Base-by-base conservation (phyloP, 2,329 filamentous ascomycete species). In the Penicillium sp. region DNA sequence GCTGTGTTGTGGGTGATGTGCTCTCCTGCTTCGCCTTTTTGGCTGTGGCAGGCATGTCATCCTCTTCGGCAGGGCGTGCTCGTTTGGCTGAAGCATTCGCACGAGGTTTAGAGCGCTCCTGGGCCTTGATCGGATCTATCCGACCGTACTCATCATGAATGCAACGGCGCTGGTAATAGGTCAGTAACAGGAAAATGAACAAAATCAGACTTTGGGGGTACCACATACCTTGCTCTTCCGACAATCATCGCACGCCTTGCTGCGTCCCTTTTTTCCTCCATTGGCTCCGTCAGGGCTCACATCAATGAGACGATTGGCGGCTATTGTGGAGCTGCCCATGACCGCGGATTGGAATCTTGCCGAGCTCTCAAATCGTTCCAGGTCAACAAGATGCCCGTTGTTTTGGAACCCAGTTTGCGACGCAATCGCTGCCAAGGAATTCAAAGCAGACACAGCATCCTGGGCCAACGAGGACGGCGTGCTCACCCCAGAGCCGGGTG, bases 101-200 rank as follows among this genome's bases (percentile, higher is more conserved):
- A 58, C 84, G 78, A 38, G 84, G 83, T 38, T 85, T 81, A 2
- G 84, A 82, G 25, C 80, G 77, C 65, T 87, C 84, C 48, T 82
- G 81, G 2, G 83, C 82, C 66, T 87, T 87, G 63, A 85, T 71
- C 2, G 84, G 84, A 68, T 88, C 85, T 26, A 87, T 79, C 53
- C 84, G 81, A 47, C 85, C 85, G 61, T 82, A 80, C 61, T 86
- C 84, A 63, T 87, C 84, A 65, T 88, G 85, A 46, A 87, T 84
- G 65, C 85, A 88, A 65, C 85, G 83, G 56, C 85, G 83, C 84
- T 87, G 60, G 46, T 57, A 0, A 38, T 5, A 38, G 42, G 41
- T 66, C 57, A 67, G 63, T 69, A 62, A 60, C 37, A 46, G 51
- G 30, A 50, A 50, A 45, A 36, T 22, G 40, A 40, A 48, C 22